phyloP scores from a whole-genome alignment of 163 green algal species.

The Prototheca cutis region DNA sequence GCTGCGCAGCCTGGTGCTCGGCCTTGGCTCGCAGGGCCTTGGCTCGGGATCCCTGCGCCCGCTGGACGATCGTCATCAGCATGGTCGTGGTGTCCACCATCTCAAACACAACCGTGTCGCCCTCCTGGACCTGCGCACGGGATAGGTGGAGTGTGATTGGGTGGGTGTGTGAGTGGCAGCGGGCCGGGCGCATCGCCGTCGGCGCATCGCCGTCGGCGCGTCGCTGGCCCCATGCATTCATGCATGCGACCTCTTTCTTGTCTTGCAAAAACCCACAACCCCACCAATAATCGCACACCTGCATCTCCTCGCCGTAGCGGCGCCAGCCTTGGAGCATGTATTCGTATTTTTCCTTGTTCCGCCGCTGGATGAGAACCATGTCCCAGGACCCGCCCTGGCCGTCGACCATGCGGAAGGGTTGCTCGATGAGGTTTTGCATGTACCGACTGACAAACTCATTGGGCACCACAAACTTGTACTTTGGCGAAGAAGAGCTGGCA shows the following conservation, averaged over 20 bases:
- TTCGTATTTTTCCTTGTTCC: constrained; percentile 45
- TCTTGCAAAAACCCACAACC: too few relatives aligned
- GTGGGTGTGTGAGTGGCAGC: background rate
- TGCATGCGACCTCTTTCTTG: too few relatives aligned
- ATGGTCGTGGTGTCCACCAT: constrained; percentile 13
- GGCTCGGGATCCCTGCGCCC: background rate
- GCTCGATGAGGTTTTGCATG: constrained; percentile 32
- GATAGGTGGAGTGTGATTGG: background rate
- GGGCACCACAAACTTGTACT: constrained; percentile 40
- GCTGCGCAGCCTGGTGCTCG: background rate
- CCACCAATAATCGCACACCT: too few relatives aligned
- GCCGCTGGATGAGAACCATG: constrained; percentile 18
- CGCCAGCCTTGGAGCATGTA: constrained; percentile 39
- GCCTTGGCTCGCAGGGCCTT: constrained; percentile 1
- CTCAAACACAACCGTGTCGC: constrained; percentile 24
- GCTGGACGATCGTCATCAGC: constrained; percentile 12
- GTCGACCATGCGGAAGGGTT: constrained; percentile 23
- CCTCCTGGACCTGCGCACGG: constrained; percentile 9
- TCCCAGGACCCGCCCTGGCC: constrained; percentile 8
- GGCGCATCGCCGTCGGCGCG: too few relatives aligned
- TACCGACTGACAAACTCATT: constrained; percentile 33
- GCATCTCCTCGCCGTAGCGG: constrained; percentile 13
- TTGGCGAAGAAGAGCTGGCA: constrained; percentile 18
- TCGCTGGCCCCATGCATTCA: too few relatives aligned
- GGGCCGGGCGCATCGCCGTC: background rate